phyloP scores from a whole-genome alignment of 2,329 filamentous ascomycete genomes.

The Acephala macrosclerotiorum region DNA sequence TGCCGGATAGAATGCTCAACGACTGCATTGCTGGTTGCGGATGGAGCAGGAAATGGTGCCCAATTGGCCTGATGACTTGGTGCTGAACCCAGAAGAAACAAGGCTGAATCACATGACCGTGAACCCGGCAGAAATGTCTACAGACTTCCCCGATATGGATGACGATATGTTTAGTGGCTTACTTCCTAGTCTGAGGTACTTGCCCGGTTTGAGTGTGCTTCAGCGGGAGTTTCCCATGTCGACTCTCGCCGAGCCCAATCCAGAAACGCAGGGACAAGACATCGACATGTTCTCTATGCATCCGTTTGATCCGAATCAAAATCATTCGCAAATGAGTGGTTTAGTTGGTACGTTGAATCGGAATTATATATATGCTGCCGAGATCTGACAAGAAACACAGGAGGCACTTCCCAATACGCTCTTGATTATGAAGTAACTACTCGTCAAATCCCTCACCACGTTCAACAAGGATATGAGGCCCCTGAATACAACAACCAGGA shows the following conservation, averaged over 20 bases:
- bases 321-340: neutral
- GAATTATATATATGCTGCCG: neutral
- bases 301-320: neutral
- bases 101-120: conserved; percentile 5
- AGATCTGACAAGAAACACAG: neutral
- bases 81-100: neutral
- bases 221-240: neutral
- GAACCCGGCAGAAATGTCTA: neutral
- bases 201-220: neutral
- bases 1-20: neutral
- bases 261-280: neutral
- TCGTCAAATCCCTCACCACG: neutral
- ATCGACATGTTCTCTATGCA: neutral
- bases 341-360: neutral
- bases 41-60: neutral
- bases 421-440: neutral
- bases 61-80: neutral
- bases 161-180: neutral
- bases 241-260: neutral
- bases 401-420: neutral
- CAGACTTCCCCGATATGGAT: neutral
- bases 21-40: neutral
- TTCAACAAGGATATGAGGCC: neutral
- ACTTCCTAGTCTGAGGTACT: conserved; percentile 3
- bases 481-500: neutral